Evolutionary conservation across 768 basidiomycete species (phyloP), one percentile per base, ranked within the genome.

Genomic region (Lentinula sp.): DNA sequence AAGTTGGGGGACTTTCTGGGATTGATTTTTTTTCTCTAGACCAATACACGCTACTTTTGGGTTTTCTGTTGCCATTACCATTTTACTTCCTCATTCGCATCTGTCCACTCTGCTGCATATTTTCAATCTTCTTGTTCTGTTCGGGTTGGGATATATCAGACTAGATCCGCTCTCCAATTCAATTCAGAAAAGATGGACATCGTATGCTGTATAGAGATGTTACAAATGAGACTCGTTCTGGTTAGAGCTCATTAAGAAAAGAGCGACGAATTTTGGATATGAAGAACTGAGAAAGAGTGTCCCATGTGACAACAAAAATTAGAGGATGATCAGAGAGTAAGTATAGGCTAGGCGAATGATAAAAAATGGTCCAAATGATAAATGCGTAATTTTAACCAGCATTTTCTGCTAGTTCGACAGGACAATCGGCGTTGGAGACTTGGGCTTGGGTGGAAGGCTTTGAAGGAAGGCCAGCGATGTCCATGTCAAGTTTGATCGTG

Each of bases 381-480:
- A 37, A 9, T 23, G n/a, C 10, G 48, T 8, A 23, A 13, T 58
- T 64, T 76, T 76, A 90, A 35, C 69, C 79, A 55, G 82, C 77
- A 65, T 76, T 82, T 3, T 75, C 65, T 5, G 87, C 68, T 0
- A 93, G 77, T 67, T 89, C 82, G 61, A 89, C 81, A 1, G 93
- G 93, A 64, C 88, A 91, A 28, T 80, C 74, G 0, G 85, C 91
- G 65, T 81, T 75, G 8, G 80, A 70, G 40, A 89, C 78, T 61
- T 82, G 78, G 0, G 84, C 83, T 0, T 86, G 83, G 3, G 86
- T 76, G 10, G 70, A 70, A 42, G 76, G 79, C 4, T 76, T 78
- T n/a, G 77, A 74, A 37, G 80, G 74, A 37, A 95, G 78, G 13
- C 93, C 93, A 13, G 78, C 69, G 63, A 95, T 94, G 39, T 78